A percentile compares a stretch with the other conserved stretches of the same genome.
Evolutionary conservation across 495 filamentous ascomycete species (phyloP).

Genomic region (Pyrenopolyporus hunteri): DNA sequence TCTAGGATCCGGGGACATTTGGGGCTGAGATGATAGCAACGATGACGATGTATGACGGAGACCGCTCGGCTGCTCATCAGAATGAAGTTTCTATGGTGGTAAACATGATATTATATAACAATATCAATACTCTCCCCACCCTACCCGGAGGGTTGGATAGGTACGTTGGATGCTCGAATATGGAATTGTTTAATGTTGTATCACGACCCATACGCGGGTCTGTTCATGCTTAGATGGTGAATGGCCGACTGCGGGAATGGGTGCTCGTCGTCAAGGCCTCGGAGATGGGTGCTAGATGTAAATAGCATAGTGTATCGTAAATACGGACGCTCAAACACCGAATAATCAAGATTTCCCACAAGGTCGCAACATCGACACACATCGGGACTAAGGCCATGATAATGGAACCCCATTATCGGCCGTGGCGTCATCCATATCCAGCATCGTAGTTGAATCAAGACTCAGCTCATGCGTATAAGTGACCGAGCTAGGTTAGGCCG

Average conservation of each 20-base stretch:
- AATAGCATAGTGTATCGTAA: constrained; percentile 1
- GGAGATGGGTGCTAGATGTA: constrained; percentile 21
- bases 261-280: too few species aligned
- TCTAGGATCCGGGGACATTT: constrained; percentile 32
- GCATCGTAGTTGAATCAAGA: constrained; percentile 1
- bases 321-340: background rate
- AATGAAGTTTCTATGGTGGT: constrained; percentile 5
- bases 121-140: background rate
- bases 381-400: constrained; percentile 22
- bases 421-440: constrained; percentile 11
- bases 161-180: background rate
- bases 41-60: background rate
- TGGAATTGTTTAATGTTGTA: too few species aligned
- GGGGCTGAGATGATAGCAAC: constrained; percentile 16
- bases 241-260: too few species aligned
- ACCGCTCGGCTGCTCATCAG: constrained; percentile 11
- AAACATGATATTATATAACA: background rate
- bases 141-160: background rate
- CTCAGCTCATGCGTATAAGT: constrained; percentile 10
- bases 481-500: background rate
- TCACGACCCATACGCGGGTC: too few species aligned
- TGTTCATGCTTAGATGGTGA: too few species aligned
- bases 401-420: constrained; percentile 30
- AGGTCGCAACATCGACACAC: constrained; percentile 4
- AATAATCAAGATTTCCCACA: constrained; percentile 6